phyloP scores from a whole-genome alignment of 2,329 filamentous ascomycete genomes.

The Xylariaceae sp. region DNA sequence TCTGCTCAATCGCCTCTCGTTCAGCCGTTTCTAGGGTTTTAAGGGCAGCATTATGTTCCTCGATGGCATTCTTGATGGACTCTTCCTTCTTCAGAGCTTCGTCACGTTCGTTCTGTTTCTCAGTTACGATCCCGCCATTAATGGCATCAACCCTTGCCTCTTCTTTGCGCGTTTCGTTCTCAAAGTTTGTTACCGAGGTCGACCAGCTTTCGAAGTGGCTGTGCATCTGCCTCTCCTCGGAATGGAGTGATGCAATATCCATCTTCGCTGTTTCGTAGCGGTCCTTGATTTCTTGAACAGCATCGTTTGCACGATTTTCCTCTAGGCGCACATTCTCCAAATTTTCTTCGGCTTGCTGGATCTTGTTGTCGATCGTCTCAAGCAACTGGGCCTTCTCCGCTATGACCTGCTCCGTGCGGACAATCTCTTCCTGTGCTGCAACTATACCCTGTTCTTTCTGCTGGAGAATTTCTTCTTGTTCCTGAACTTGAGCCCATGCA shows the following conservation, averaged over 20 bases:
- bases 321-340: conserved; percentile 42
- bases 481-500: conserved; percentile 82
- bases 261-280: conserved; percentile 49
- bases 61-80: conserved; percentile 36
- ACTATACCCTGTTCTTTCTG: conserved; percentile 30
- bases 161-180: conserved; percentile 50
- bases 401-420: conserved; percentile 30
- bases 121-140: conserved; percentile 63
- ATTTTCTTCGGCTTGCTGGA: conserved; percentile 36
- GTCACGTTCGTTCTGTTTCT: conserved; percentile 55
- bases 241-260: conserved; percentile 49
- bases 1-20: conserved; percentile 25
- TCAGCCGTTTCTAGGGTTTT: conserved; percentile 28
- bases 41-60: conserved; percentile 24
- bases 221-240: conserved; percentile 62
- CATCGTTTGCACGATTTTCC: conserved; percentile 42
- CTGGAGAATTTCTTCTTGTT: conserved; percentile 57
- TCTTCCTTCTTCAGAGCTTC: conserved; percentile 48
- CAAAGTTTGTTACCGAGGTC: conserved; percentile 40
- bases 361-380: conserved; percentile 41
- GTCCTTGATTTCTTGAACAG: conserved; percentile 44
- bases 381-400: conserved; percentile 47
- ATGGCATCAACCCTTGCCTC: conserved; percentile 58
- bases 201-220: conserved; percentile 51
- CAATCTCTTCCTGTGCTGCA: conserved; percentile 34